Conservation (phyloP, 176 grass and related monocot species). For the Oryza rufipogon region DNA sequence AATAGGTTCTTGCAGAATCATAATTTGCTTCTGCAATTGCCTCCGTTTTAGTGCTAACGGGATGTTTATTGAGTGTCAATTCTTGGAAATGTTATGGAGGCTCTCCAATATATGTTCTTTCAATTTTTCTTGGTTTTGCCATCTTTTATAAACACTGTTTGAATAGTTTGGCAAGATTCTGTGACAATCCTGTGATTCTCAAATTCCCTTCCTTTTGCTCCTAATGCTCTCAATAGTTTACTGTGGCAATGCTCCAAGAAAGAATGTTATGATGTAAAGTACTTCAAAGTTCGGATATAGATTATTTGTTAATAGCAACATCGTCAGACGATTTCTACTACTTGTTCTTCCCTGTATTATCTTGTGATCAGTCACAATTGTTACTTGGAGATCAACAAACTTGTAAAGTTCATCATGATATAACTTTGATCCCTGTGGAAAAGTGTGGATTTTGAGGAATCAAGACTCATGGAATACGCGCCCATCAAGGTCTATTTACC, state of each 20-base stretch:
- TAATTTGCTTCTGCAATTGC: constrained; percentile 42
- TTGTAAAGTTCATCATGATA: not conserved
- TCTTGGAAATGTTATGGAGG: constrained; percentile 43
- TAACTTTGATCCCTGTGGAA: constrained; percentile 30
- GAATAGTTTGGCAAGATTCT: constrained; percentile 49
- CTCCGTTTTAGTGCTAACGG: constrained; percentile 60
- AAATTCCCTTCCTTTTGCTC: constrained; percentile 21
- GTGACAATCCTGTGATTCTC: constrained; percentile 29
- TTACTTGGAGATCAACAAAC: not conserved
- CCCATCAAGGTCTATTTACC: constrained; percentile 40
- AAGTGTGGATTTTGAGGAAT: constrained; percentile 30
- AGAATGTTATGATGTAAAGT: constrained; percentile 46
- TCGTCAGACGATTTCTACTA: not conserved
- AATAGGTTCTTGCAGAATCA: constrained; percentile 55
- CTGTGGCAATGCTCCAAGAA: constrained; percentile 35
- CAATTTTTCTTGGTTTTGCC: constrained; percentile 31
- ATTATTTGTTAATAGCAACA: constrained; percentile 16
- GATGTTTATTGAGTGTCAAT: constrained; percentile 46
- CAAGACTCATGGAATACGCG: constrained; percentile 35
- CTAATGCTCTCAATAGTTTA: constrained; percentile 39
- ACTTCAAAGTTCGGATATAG: constrained; percentile 26
- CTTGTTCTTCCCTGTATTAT: not conserved
- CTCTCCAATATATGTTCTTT: constrained; percentile 58
- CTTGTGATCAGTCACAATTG: constrained; percentile 6
- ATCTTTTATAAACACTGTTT: constrained; percentile 47